phyloP scores from a whole-genome alignment of 192 early-diverging fungal species.

The Gigaspora rosea region DNA sequence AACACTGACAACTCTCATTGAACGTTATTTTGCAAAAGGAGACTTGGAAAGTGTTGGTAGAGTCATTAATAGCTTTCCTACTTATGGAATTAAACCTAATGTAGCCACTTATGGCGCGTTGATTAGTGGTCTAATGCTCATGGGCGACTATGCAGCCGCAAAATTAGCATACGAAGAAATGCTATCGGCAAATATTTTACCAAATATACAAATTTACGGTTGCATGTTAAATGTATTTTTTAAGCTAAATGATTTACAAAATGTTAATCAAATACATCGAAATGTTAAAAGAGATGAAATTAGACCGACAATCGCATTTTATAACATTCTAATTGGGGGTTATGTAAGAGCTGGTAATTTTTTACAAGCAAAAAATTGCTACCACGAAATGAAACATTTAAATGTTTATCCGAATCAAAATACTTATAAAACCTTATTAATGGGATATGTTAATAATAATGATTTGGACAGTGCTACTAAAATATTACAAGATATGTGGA shows the following conservation, averaged over 20 bases:
- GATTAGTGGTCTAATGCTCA: constrained; percentile 8
- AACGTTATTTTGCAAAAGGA: neutral
- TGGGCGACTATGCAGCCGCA: neutral
- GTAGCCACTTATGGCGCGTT: constrained; percentile 24
- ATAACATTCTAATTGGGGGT: constrained; percentile 21
- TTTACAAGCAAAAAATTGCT: constrained; percentile 1
- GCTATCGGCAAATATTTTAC: neutral
- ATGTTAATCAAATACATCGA: constrained; percentile 19
- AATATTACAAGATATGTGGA: constrained; percentile 25
- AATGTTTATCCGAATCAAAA: neutral
- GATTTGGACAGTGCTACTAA: neutral
- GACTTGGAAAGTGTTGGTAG: neutral
- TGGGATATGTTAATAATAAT: constrained; percentile 1
- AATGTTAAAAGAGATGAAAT: neutral
- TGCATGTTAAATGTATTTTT: constrained; percentile 13
- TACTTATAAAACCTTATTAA: constrained; percentile 15
- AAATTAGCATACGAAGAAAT: constrained; percentile 27
- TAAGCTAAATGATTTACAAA: neutral
- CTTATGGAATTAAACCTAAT: neutral
- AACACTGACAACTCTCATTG: constrained; percentile 3
- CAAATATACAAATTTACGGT: constrained; percentile 7
- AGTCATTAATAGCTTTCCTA: neutral
- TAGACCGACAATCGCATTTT: neutral
- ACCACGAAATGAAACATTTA: neutral
- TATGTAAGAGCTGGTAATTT: neutral